Conservation (phyloP, 129 eudicot species). For the Dittrichia graveolens region DNA sequence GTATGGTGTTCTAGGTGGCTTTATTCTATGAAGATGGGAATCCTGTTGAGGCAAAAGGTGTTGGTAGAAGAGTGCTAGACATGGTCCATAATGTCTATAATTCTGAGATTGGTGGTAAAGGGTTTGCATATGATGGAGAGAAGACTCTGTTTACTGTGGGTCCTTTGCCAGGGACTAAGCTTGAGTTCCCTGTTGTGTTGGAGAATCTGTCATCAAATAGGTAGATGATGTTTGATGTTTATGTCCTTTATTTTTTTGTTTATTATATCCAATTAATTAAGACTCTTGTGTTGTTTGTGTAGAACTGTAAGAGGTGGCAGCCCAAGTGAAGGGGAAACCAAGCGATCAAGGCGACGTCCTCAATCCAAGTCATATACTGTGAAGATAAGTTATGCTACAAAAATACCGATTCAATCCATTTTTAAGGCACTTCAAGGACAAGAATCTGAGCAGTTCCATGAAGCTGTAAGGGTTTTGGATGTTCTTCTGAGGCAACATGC, state of each 20-base stretch:
- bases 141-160: slow-evolving; percentile 53
- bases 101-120: slow-evolving; percentile 41
- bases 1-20: slow-evolving; percentile 39
- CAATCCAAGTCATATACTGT: slow-evolving; percentile 58
- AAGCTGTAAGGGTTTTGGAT: slow-evolving; percentile 79
- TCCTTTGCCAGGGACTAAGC: slow-evolving; percentile 42
- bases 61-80: slow-evolving; percentile 48
- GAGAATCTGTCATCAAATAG: slow-evolving; percentile 44
- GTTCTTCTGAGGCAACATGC: slow-evolving; percentile 87
- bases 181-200: slow-evolving; percentile 50
- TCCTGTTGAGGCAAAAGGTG: slow-evolving; percentile 48
- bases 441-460: slow-evolving; percentile 70
- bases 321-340: slow-evolving; percentile 32
- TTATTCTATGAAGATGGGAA: slow-evolving; percentile 49
- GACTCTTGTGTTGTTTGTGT: neutral
- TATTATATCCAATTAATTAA: neutral
- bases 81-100: slow-evolving; percentile 29
- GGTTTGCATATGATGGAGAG: slow-evolving; percentile 51
- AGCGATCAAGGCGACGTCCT: slow-evolving; percentile 42
- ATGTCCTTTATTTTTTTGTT: neutral
- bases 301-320: slow-evolving; percentile 37
- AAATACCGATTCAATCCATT: slow-evolving; percentile 78
- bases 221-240: slow-evolving; percentile 18
- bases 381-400: slow-evolving; percentile 74
- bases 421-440: slow-evolving; percentile 66